These are phyloP conservation scores for Trypanosoma platydactyli DNA, from an alignment of 208 protist species.

Conservation along the genomic window DNA sequence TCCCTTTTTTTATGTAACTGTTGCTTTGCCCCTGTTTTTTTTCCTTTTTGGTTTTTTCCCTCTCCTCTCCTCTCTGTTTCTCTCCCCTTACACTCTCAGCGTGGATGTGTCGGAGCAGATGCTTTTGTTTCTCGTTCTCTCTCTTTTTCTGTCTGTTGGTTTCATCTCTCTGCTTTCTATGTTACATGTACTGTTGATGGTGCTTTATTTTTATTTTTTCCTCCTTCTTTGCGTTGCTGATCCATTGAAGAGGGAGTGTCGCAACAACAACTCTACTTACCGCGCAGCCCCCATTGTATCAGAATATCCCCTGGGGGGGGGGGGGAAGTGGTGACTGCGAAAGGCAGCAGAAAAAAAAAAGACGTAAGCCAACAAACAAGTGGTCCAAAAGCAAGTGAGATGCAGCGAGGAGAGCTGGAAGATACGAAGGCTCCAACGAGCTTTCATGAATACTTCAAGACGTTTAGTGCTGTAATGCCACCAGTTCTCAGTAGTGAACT, in stretches of 20 bases:
- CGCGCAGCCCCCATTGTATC: no score
- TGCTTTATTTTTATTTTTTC: slow-evolving; percentile 27
- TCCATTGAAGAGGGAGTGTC: background rate
- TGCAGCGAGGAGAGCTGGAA: slow-evolving; percentile 1
- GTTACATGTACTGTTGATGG: slow-evolving; percentile 18
- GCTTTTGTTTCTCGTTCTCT: slow-evolving; percentile 29
- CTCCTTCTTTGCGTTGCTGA: slow-evolving; percentile 30
- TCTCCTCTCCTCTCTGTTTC: slow-evolving; percentile 14
- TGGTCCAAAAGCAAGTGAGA: background rate
- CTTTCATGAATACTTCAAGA: slow-evolving; percentile 24
- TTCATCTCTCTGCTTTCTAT: no score
- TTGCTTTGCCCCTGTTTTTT: slow-evolving; percentile 26
- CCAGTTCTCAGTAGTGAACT: slow-evolving; percentile 33
- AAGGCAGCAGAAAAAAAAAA: background rate
- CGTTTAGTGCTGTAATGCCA: slow-evolving; percentile 64
- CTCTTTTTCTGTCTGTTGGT: slow-evolving; percentile 1
- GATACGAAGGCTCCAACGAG: background rate
- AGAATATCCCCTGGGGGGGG: no score
- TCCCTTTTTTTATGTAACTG: slow-evolving; percentile 10
- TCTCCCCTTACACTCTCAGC: no score
- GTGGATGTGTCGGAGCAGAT: no score
- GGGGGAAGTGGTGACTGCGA: background rate
- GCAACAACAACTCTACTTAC: background rate
- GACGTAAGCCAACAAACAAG: background rate
- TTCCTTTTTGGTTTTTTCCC: slow-evolving; percentile 8